Conservation (phyloP, 192 early-diverging fungal genomes). For the Geranomyces variabilis region DNA sequence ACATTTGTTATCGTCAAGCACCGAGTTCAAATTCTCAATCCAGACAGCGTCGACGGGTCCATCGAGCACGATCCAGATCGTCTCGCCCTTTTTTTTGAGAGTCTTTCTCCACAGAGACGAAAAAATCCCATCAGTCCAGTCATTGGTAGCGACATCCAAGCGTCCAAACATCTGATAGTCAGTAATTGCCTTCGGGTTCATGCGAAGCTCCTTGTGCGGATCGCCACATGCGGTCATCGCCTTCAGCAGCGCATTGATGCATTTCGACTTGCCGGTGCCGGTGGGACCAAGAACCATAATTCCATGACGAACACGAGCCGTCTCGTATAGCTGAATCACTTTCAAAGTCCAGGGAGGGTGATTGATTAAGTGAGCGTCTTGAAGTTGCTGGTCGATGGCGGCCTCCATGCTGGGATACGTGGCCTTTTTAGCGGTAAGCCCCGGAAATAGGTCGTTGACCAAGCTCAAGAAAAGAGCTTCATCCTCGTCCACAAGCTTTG, state of each 20-base stretch:
- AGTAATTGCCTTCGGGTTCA: constrained; percentile 71
- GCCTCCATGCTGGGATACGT: constrained; percentile 59
- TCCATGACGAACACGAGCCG: constrained; percentile 61
- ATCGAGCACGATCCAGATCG: constrained; percentile 66
- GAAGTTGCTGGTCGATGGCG: constrained; percentile 63
- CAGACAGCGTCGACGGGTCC: constrained; percentile 70
- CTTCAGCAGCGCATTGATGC: constrained; percentile 61
- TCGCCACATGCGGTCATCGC: constrained; percentile 68
- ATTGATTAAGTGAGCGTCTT: constrained; percentile 59
- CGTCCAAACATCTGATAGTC: constrained; percentile 72
- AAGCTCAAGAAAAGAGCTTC: constrained; percentile 62
- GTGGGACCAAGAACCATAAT: constrained; percentile 72
- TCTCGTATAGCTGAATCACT: constrained; percentile 69
- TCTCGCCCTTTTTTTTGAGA: constrained; percentile 62
- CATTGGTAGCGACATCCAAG: constrained; percentile 68
- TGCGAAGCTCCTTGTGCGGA: constrained; percentile 66
- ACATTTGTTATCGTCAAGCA: constrained; percentile 71
- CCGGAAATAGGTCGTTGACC: constrained; percentile 69
- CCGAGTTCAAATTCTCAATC: constrained; percentile 69
- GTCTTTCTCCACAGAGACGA: constrained; percentile 68
- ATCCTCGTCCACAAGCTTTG: constrained; percentile 70
- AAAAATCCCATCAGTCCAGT: constrained; percentile 73
- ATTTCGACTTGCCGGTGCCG: constrained; percentile 66
- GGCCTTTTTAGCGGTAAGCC: constrained; percentile 61
- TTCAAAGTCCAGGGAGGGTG: constrained; percentile 71